A percentile compares a stretch with the other conserved stretches of the same genome.
phyloP scores from a whole-genome alignment of 257 asterid genomes.

The Solanum virginianum region DNA sequence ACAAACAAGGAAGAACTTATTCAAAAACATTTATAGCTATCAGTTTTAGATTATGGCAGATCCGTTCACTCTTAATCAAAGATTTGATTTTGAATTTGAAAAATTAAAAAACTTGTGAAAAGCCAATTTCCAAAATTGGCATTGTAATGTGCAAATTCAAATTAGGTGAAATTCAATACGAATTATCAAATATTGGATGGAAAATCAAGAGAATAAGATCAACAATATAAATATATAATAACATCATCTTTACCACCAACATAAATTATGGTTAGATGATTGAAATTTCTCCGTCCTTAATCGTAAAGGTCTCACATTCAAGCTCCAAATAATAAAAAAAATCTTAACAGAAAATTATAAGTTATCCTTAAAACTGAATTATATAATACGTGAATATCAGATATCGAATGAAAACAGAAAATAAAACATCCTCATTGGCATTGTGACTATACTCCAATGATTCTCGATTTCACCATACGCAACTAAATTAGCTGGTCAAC shows the following conservation, averaged over 20 bases:
- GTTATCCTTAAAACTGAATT: background rate
- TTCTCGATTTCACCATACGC: background rate
- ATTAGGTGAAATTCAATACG: too few relatives aligned
- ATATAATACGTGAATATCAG: rapidly evolving
- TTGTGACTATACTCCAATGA: background rate
- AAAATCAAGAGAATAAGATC: background rate
- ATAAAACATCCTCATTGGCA: background rate
- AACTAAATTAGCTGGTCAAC: constrained; percentile 13
- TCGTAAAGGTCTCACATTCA: background rate
- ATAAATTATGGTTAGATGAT: background rate
- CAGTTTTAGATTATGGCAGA: background rate
- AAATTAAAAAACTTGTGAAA: background rate
- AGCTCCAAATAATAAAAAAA: background rate
- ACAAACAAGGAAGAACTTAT: background rate
- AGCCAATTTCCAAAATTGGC: too few relatives aligned
- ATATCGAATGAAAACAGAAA: background rate
- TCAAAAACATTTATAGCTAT: background rate
- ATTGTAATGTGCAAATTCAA: too few relatives aligned
- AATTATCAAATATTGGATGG: background rate
- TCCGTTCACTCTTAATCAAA: background rate
- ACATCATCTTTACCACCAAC: background rate
- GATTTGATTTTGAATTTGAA: background rate
- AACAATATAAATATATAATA: background rate
- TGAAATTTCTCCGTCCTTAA: background rate
- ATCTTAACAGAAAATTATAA: background rate